phyloP scores from a whole-genome alignment of 345 rosid species.

The Heritiera littoralis region DNA sequence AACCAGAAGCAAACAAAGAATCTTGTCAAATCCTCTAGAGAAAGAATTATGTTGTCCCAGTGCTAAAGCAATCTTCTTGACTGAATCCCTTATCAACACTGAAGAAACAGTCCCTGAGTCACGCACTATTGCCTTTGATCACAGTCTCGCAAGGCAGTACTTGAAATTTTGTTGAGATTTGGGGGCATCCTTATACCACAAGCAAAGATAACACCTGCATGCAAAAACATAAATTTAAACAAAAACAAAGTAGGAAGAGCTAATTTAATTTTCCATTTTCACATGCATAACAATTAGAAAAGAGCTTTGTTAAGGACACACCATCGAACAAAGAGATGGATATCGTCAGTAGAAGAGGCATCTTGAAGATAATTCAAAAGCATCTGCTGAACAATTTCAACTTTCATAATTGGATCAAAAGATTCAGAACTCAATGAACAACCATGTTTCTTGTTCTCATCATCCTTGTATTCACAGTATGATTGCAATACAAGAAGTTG shows the following conservation, averaged over 20 bases:
- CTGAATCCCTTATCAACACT: conserved; percentile 61
- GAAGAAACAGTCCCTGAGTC: conserved; percentile 64
- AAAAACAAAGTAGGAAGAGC: not conserved
- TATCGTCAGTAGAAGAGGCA: conserved; percentile 70
- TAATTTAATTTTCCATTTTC: not conserved
- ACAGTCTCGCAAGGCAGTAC: conserved; percentile 75
- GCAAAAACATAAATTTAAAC: not conserved
- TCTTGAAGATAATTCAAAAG: conserved; percentile 94
- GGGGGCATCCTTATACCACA: conserved; percentile 93
- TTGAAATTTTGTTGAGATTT: conserved; percentile 65
- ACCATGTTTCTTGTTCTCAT: conserved; percentile 29
- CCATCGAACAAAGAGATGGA: conserved; percentile 86
- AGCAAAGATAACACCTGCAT: conserved; percentile 87
- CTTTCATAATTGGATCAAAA: conserved; percentile 50
- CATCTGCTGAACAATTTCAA: conserved; percentile 83
- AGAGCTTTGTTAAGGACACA: conserved; percentile 38
- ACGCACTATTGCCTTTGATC: conserved; percentile 79
- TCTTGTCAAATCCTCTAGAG: conserved; percentile 95
- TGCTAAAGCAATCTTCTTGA: conserved; percentile 80
- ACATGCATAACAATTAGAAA: conserved; percentile 1
- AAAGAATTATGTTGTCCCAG: conserved; percentile 92
- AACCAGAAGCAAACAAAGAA: conserved; percentile 95
- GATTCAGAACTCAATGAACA: conserved; percentile 36
- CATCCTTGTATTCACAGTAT: conserved; percentile 59
- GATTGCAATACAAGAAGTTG: conserved; percentile 87